Evolutionary conservation across 2,329 filamentous ascomycete species (phyloP), one percentile per base, ranked within the genome.

Genomic region (Colletotrichum sp.): DNA sequence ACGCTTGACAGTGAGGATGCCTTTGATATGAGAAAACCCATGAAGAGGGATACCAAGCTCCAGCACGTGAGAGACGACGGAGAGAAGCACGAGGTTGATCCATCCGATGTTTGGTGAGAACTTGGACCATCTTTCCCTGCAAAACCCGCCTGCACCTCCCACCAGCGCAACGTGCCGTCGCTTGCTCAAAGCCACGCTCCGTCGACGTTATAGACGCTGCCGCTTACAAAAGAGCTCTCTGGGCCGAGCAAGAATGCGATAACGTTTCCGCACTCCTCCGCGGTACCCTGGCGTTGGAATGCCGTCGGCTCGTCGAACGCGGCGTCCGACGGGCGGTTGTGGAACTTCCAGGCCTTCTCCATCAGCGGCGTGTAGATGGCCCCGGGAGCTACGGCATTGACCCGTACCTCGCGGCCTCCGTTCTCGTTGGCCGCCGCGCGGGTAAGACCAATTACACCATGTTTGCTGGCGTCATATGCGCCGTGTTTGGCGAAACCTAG

Each of bases 11-110:
- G 91, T 65, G 95, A 98, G 83, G 96, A 98, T 86, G 97, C 96
- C 21, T 97, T 95, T 82, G 97, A 99, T 85, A 99, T 99, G 97
- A 91, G 97, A 77, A 98, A 98, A 83, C 91, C 95, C 47, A 91
- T 96, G 86, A 94, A 90, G 83, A 90, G 96, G 80, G 97, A 99
- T 84, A 90, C 89, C 82, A 90, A 93, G 70, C 85, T 89, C 72
- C 90, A 94, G 82, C 95, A 97, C 83, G 89, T 98, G 62, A 90
- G 97, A 76, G 90, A 93, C 68, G 91, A 96, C 78, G 97, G 97
- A 21, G 94, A 97, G 86, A 88, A 91, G 72, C 92, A 94, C 81
- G 89, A 90, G 78, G 95, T 99, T 31, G 87, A 90, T 63, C 95
- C 96, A 3, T 92, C 94, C 74, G 95, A 98, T 84, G 96, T 99